A percentile compares a stretch with the other conserved stretches of the same genome.
phyloP scores from a whole-genome alignment of 768 basidiomycete genomes.

The Chiua virens region DNA sequence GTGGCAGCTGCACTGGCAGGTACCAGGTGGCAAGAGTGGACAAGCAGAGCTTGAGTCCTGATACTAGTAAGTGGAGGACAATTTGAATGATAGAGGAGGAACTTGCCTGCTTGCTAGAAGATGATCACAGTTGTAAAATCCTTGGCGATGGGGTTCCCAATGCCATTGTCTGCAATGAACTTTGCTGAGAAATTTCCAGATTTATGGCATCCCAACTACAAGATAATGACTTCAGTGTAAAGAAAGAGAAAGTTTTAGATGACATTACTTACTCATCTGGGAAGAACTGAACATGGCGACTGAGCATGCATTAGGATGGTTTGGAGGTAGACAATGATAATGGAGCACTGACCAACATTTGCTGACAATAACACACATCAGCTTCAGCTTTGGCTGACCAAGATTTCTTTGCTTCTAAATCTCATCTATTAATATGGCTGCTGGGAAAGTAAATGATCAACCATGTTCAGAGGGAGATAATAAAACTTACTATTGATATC shows the following conservation, averaged over 20 bases:
- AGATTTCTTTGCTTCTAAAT: conserved; percentile 19
- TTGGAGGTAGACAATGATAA: too few relatives aligned
- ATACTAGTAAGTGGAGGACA: too few relatives aligned
- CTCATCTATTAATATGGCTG: conserved; percentile 26
- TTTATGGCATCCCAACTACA: conserved; percentile 28
- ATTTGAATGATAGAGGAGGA: too few relatives aligned
- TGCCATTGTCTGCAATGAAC: conserved; percentile 45
- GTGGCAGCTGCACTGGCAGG: too few relatives aligned
- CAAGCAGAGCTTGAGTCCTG: too few relatives aligned
- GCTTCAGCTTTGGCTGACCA: conserved; percentile 32
- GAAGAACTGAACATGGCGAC: conserved; percentile 58
- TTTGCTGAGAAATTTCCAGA: conserved; percentile 56
- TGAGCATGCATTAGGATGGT: conserved; percentile 11
- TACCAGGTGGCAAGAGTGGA: too few relatives aligned
- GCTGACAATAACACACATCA: conserved; percentile 61
- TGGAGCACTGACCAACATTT: conserved; percentile 47
- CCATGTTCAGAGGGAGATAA: not conserved
- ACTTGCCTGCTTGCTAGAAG: too few relatives aligned
- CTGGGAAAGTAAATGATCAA: conserved; percentile 20
- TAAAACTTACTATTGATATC: conserved; percentile 40
- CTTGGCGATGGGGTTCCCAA: conserved; percentile 44
- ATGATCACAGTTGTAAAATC: too few relatives aligned
- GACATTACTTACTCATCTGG: conserved; percentile 27
- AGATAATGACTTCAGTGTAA: not conserved
- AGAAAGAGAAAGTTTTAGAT: not conserved